Conservation (phyloP, 805 yeast species). For the Metschnikowia arizonensis region DNA sequence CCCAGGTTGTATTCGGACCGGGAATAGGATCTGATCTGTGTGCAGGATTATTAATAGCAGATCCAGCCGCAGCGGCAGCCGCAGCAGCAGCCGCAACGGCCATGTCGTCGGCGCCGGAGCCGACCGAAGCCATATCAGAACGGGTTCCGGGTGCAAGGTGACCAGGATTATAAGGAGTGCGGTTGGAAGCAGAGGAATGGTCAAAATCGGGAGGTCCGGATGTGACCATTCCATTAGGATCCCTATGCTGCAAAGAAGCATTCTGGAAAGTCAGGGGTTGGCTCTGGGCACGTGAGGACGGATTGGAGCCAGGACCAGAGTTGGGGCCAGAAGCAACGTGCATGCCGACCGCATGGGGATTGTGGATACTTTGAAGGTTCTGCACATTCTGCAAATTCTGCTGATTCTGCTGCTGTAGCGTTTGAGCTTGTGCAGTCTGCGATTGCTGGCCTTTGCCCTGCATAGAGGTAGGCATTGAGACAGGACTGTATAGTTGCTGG, state of each 20-base stretch:
- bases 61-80: not conserved
- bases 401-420: conserved; percentile 10
- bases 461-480: conserved; percentile 6
- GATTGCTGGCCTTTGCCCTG: conserved; percentile 8
- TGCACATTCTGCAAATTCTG: conserved; percentile 5
- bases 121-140: not conserved
- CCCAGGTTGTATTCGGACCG: not conserved
- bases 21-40: not conserved
- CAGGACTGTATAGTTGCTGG: conserved; percentile 6
- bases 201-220: not conserved
- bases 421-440: conserved; percentile 1
- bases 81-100: conserved; percentile 4
- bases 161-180: not conserved
- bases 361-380: conserved; percentile 1
- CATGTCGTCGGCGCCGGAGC: conserved; percentile 4
- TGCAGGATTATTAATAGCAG: not conserved
- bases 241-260: not conserved
- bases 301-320: not conserved
- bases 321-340: not conserved
- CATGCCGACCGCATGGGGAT: not conserved
- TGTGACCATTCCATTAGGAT: not conserved
- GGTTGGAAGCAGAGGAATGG: not conserved
- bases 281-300: not conserved
- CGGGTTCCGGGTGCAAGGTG: not conserved
- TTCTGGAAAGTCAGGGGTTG: not conserved